Evolutionary conservation across 1,139 yeast genomes (phyloP).

Genomic region (Zygosaccharomyces pseudobailii): DNA sequence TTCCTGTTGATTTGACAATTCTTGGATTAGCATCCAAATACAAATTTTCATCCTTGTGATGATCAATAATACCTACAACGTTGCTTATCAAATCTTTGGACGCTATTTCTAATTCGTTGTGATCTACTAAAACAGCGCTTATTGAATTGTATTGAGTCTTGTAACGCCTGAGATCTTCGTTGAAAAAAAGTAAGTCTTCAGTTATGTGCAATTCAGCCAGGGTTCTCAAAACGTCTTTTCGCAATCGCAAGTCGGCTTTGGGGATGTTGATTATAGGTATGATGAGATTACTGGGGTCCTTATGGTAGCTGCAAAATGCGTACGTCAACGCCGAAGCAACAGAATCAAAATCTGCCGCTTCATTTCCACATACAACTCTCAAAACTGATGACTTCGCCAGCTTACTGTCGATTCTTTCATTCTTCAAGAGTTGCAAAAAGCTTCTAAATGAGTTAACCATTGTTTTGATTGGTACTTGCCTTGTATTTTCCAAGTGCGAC

Average conservation of each 20-base stretch:
- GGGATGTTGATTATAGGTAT: slow-evolving; percentile 76
- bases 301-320: slow-evolving; percentile 49
- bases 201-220: slow-evolving; percentile 47
- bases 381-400: slow-evolving; percentile 13
- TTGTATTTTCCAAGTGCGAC: no score
- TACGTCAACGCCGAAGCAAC: slow-evolving; percentile 69
- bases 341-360: slow-evolving; percentile 83
- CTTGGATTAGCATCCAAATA: slow-evolving; percentile 49
- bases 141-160: slow-evolving; percentile 24
- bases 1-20: slow-evolving; percentile 58
- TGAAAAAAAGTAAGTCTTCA: slow-evolving; percentile 50
- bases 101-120: slow-evolving; percentile 63
- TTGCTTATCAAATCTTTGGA: slow-evolving; percentile 32
- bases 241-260: slow-evolving; percentile 54
- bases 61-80: slow-evolving; percentile 71
- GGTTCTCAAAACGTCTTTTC: slow-evolving; percentile 65
- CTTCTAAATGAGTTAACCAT: slow-evolving; percentile 11
- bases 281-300: slow-evolving; percentile 26
- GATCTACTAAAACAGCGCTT: slow-evolving; percentile 70
- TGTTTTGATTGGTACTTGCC: not conserved
- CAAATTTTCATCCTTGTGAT: slow-evolving; percentile 69
- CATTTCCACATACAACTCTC: slow-evolving; percentile 73
- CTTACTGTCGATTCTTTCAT: not conserved
- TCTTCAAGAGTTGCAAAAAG: slow-evolving; percentile 12
- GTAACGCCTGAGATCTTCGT: slow-evolving; percentile 52